Conservation (phyloP, 2,329 filamentous ascomycete genomes). For the Nectriaceae sp. region DNA sequence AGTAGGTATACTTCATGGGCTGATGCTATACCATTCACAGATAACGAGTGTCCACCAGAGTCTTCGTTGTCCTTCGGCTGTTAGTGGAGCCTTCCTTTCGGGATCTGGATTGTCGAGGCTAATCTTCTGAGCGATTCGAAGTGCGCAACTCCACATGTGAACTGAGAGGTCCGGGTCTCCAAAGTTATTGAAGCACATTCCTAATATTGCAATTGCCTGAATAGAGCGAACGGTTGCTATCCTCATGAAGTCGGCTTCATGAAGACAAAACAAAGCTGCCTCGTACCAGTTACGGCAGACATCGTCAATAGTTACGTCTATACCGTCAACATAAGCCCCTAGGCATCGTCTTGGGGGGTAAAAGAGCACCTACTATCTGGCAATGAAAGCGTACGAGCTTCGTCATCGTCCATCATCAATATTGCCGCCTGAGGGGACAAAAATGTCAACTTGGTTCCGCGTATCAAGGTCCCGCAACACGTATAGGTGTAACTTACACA, state of each 20-base stretch:
- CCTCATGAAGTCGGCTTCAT: neutral
- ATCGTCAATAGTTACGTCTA: too few species aligned
- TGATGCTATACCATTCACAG: conserved; percentile 10
- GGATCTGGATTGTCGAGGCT: conserved; percentile 4
- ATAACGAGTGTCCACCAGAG: conserved; percentile 16
- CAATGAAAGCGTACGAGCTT: conserved; percentile 1
- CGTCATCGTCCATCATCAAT: conserved; percentile 12
- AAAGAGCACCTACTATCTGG: neutral
- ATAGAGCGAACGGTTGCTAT: neutral
- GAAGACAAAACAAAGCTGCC: neutral
- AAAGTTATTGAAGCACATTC: neutral
- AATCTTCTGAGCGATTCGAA: conserved; percentile 4
- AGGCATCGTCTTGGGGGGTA: too few species aligned
- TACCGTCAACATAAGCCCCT: too few species aligned
- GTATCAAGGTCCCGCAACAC: neutral
- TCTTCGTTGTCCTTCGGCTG: conserved; percentile 10
- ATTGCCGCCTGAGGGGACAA: conserved; percentile 9
- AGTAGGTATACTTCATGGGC: too few species aligned
- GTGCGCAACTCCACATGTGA: conserved; percentile 8
- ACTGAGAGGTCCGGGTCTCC: neutral
- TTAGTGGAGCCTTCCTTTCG: neutral
- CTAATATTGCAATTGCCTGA: neutral
- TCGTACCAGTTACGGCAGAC: neutral
- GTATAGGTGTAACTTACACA: neutral
- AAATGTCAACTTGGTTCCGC: too few species aligned